These are phyloP conservation scores for Lentinula boryana DNA, from an alignment of 768 basidiomycete genomes.

Conservation along the genomic window DNA sequence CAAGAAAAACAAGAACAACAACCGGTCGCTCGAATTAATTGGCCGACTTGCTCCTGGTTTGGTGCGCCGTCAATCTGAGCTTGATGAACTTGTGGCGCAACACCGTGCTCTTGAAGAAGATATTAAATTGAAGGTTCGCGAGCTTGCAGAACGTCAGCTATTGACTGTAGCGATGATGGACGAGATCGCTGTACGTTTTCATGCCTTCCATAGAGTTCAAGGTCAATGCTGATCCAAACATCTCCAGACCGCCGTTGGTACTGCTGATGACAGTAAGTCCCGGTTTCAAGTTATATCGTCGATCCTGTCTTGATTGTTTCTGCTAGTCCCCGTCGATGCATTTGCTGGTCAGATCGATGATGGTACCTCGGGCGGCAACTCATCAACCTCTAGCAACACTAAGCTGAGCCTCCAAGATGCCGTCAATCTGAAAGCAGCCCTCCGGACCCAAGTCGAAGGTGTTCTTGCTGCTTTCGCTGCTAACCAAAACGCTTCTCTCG, in stretches of 20 bases:
- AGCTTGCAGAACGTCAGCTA: constrained; percentile 13
- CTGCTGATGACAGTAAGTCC: constrained; percentile 14
- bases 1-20: not conserved
- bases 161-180: constrained; percentile 18
- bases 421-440: constrained; percentile 18
- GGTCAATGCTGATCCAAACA: not conserved
- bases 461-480: not conserved
- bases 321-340: constrained; percentile 17
- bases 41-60: not conserved
- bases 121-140: constrained; percentile 5
- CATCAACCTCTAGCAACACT: constrained; percentile 11
- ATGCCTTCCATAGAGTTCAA: not conserved
- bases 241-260: constrained; percentile 15
- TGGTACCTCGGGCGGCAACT: constrained; percentile 15
- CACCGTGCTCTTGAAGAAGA: constrained; percentile 7
- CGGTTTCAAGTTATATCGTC: not conserved
- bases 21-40: not conserved
- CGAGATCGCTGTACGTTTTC: constrained; percentile 12
- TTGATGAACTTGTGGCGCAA: constrained; percentile 10
- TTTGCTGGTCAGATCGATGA: constrained; percentile 17
- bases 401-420: constrained; percentile 15
- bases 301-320: constrained; percentile 1
- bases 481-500: constrained; percentile 4
- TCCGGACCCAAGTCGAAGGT: constrained; percentile 12
- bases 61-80: not conserved